Evolutionary conservation across 1,284 basidiomycete species (phyloP).

Genomic region (Boletus sp.): DNA sequence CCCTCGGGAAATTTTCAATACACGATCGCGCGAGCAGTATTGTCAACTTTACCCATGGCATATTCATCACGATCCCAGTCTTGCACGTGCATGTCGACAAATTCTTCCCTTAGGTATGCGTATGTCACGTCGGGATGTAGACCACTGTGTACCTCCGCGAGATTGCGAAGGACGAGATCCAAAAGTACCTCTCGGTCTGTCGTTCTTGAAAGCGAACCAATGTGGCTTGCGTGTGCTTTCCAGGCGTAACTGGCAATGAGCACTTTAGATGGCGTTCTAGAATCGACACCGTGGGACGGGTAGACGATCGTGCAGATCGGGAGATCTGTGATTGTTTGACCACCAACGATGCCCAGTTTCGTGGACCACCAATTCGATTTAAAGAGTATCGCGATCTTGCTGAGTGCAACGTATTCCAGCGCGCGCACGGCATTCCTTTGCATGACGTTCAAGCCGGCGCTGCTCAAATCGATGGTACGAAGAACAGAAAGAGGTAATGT

Average conservation of each 20-base stretch:
- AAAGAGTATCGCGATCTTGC: conserved; percentile 36
- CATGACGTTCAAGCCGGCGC: conserved; percentile 10
- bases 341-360: conserved; percentile 23
- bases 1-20: not conserved
- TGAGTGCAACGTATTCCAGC: not conserved
- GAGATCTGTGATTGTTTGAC: conserved; percentile 17
- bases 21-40: too few relatives aligned
- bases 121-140: conserved; percentile 3
- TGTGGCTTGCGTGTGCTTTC: not conserved
- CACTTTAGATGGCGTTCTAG: conserved; percentile 19
- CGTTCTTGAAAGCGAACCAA: conserved; percentile 6
- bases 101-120: conserved; percentile 3
- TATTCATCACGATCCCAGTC: conserved; percentile 13
- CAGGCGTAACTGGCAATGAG: conserved; percentile 15
- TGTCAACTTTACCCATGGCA: conserved; percentile 8
- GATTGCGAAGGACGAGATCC: conserved; percentile 18
- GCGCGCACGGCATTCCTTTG: conserved; percentile 17
- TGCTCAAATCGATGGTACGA: conserved; percentile 10
- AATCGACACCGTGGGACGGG: conserved; percentile 33
- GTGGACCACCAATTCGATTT: conserved; percentile 35
- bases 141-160: conserved; percentile 13
- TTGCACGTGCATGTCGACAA: conserved; percentile 14
- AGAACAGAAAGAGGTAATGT: conserved; percentile 16
- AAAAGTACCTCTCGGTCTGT: not conserved
- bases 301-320: conserved; percentile 34